Evolutionary conservation across 441 rosid species (phyloP), one percentile per base, ranked within the genome.

Genomic region (Capsella rubella): DNA sequence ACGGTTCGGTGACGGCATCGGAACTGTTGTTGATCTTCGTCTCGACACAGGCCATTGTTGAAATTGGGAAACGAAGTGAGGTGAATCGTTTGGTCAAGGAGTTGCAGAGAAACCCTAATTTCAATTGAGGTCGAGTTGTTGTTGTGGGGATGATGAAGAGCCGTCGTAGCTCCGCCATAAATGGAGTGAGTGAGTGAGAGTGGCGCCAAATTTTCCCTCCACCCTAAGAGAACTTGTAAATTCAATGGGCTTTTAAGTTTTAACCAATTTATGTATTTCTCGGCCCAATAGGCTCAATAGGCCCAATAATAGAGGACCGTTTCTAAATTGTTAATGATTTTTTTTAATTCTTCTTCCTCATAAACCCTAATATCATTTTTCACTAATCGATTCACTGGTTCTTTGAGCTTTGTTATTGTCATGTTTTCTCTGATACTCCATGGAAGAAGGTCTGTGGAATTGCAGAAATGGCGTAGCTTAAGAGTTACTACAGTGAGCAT

Each of bases 1-100:
- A 13, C 2, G 87, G 90, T 66, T 83, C 90, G 15, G 77, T 53
- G 49, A 81, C 45, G 14, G 16, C 8, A 3, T 80, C 83, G 8
- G 74, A 67, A 27, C 61, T 54, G 81, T 57, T 64, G 82, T 51
- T 59, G 52, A 45, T 80, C 53, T 66, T 66, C 6, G 43, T 10
- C 28, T 74, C 67, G 43, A 71, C 39, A 45, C 34, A 60, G 27
- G 66, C 81, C 78, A 78, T 72, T 13, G 63, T 58, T 2, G 51
- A 7, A 32, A 53, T 2, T 43, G 52, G 52, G 18, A 35, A 11
- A 12, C 21, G 46, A 69, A n/a, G 0, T 61, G 3, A 29, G 1
- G 75, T 16, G 11, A 35, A 61, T 1, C 4, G 46, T 12, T 21
- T 28, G 18, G 29, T 65, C 0, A 16, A 0, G 12, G 78, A 14